Percentiles rank a stretch among this genome's conserved stretches.
Conservation (phyloP, 768 basidiomycete species). For the Sistotremastrum niveocremeum region DNA sequence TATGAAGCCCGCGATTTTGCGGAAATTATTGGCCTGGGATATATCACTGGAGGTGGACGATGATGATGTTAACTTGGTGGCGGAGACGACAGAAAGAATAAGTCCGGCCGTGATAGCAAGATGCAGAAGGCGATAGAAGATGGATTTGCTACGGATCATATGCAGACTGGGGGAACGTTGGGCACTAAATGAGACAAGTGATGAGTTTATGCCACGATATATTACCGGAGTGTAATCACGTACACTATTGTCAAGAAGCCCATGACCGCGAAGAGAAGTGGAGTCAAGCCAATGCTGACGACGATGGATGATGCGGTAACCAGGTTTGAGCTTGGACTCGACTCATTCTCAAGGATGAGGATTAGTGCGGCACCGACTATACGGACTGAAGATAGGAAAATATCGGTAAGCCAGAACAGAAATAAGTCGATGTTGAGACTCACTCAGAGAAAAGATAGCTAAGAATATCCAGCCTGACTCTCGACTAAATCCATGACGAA, state of each 20-base stretch:
- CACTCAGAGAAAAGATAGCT: conserved; percentile 45
- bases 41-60: not conserved
- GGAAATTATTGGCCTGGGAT: conserved; percentile 5
- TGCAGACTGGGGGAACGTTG: no score
- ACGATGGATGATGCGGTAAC: conserved; percentile 38
- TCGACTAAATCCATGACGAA: conserved; percentile 41
- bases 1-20: conserved; percentile 21
- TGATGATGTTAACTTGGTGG: conserved; percentile 10
- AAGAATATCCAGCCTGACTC: conserved; percentile 59
- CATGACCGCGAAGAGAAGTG: conserved; percentile 23
- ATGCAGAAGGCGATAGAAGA: conserved; percentile 14
- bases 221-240: no score
- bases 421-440: conserved; percentile 11
- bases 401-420: no score
- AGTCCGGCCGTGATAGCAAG: conserved; percentile 17
- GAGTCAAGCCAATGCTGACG: conserved; percentile 25
- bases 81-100: conserved; percentile 20
- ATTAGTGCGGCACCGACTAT: no score
- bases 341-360: no score
- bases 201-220: no score
- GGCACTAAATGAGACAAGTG: no score
- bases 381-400: no score
- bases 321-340: conserved; percentile 23
- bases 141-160: no score
- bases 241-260: conserved; percentile 24